phyloP scores from a whole-genome alignment of 2,329 filamentous ascomycete genomes.

The Diaporthe nobilis region DNA sequence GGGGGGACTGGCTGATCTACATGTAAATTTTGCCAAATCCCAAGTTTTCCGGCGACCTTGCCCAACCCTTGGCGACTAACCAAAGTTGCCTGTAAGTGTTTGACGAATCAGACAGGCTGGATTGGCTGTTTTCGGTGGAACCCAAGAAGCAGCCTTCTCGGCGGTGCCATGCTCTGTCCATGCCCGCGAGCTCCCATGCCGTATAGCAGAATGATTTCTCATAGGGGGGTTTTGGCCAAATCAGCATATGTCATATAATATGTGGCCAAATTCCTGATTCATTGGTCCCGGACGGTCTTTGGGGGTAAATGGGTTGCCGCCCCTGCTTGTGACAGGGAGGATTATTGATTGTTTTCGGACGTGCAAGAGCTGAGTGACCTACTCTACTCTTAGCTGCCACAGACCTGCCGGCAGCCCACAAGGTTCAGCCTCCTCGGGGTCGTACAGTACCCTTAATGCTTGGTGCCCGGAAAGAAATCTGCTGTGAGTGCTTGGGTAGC shows the following conservation, averaged over 20 bases:
- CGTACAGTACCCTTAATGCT: background rate
- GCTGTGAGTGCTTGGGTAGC: too few relatives aligned
- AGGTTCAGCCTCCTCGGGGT: constrained; percentile 28
- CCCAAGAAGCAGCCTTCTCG: constrained; percentile 11
- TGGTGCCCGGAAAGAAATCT: constrained; percentile 8
- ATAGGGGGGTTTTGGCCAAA: background rate
- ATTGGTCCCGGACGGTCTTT: background rate
- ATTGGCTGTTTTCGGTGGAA: constrained; percentile 12
- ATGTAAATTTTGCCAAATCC: background rate
- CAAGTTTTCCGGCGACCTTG: background rate
- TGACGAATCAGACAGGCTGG: constrained; percentile 25
- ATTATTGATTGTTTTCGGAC: background rate
- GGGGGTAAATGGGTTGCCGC: background rate
- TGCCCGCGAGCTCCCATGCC: background rate
- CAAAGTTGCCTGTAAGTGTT: background rate
- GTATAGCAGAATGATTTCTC: background rate
- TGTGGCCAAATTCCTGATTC: background rate
- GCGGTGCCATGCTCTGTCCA: background rate
- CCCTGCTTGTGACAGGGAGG: constrained; percentile 2
- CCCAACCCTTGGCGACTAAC: background rate
- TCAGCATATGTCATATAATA: background rate
- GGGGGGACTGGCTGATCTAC: background rate
- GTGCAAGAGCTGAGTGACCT: background rate
- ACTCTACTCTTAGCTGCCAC: background rate
- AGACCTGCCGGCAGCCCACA: constrained; percentile 10